These are phyloP conservation scores for Leucosporidium yakuticum DNA, from an alignment of 768 basidiomycete genomes.

Conservation along the genomic window DNA sequence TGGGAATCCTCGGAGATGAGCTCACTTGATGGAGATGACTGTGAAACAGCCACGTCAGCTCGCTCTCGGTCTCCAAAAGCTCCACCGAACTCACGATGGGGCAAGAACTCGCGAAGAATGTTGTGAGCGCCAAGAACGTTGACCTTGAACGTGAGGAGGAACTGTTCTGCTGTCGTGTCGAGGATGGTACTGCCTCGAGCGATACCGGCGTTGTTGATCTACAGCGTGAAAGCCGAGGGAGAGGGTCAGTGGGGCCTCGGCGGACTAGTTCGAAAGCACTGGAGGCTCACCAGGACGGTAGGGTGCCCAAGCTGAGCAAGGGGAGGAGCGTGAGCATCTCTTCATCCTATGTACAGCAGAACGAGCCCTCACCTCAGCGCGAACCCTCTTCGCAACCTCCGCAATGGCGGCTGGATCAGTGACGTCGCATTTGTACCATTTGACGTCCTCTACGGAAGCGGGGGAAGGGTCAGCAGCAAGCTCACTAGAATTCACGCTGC, in stretches of 20 bases:
- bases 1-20: rapidly evolving
- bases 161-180: slow-evolving; percentile 15
- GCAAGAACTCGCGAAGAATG: slow-evolving; percentile 30
- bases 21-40: slow-evolving; percentile 31
- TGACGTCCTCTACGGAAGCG: slow-evolving; percentile 8
- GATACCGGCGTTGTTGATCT: slow-evolving; percentile 33
- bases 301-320: slow-evolving; percentile 22
- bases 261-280: background rate
- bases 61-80: too few species aligned
- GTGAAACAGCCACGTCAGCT: background rate
- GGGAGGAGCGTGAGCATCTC: background rate
- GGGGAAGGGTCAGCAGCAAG: too few species aligned
- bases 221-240: background rate
- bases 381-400: slow-evolving; percentile 21
- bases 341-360: background rate
- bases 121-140: slow-evolving; percentile 22
- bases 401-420: slow-evolving; percentile 21
- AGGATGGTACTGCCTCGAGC: slow-evolving; percentile 29
- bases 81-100: slow-evolving; percentile 17
- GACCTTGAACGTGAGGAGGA: slow-evolving; percentile 27
- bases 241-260: background rate
- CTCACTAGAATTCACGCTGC: rapidly evolving
- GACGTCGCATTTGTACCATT: slow-evolving; percentile 27
- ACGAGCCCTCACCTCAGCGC: slow-evolving; percentile 7
- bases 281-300: slow-evolving; percentile 15